Base-by-base conservation (phyloP, 208 protist genomes). In the Leishmania amazonensis region DNA sequence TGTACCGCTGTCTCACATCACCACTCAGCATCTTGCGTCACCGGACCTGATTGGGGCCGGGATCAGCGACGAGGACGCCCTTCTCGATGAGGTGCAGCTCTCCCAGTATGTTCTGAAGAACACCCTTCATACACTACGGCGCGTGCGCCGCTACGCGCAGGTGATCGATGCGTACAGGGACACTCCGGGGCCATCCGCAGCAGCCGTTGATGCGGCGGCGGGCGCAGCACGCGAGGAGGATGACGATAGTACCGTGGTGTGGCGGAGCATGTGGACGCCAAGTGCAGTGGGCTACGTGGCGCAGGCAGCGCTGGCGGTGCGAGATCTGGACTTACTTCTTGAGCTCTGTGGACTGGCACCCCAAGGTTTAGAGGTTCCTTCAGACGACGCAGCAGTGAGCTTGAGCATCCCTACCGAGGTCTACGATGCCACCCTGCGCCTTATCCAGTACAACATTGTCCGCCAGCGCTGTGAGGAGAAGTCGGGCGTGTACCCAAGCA, bases 231-330 rank as follows among this genome's bases (percentile, higher is more conserved):
- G 53, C 35, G 19, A 58, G 9, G 47, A 53, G 49, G 28, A 57
- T 13, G 74, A 77, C 53, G 78, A 81, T 28, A 9, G 76, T 75
- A 67, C 75, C 58, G 45, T 74, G 15, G 65, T 89, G 73, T 85
- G 80, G 67, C 78, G 64, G 31, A 45, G 42, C 21, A 83, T 88
- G 81, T 92, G 90, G 90, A 85, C 93, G 0, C 64, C 87, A 17
- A 62, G 78, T 5, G 89, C 89, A 21, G 62, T 88, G 45, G 57
- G 85, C 42, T 87, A 91, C 21, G 85, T 94, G 6, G 89, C 93
- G 11, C 93, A 96, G 76, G 89, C 90, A 2, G 91, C 88, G 58
- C 83, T 94, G 75, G 88, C 86, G 62, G 80, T 79, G 35, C 77
- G 83, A 15, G 80, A 93, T 38, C 74, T 93, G 11, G 75, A 76